A percentile compares a stretch with the other conserved stretches of the same genome.
phyloP scores from a whole-genome alignment of 2,329 filamentous ascomycete genomes.

The Beauveria australis region DNA sequence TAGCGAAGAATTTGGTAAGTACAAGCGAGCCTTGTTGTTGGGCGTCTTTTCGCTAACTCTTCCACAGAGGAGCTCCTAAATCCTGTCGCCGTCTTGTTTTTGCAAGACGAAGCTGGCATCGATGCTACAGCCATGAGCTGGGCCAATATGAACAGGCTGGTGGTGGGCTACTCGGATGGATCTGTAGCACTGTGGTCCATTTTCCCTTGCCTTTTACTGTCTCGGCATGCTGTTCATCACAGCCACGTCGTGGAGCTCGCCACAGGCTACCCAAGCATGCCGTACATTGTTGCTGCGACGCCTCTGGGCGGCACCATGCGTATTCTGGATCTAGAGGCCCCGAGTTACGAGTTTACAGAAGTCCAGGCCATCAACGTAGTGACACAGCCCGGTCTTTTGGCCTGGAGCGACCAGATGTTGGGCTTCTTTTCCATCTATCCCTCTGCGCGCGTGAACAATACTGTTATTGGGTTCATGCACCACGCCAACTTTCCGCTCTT shows the following conservation, averaged over 20 bases:
- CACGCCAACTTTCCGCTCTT: constrained; percentile 44
- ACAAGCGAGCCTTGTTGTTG: neutral
- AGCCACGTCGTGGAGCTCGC: constrained; percentile 46
- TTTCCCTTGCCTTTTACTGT: constrained; percentile 38
- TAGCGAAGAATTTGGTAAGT: constrained; percentile 33
- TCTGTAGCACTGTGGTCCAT: constrained; percentile 50
- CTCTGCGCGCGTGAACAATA: constrained; percentile 44
- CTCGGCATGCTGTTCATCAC: constrained; percentile 45
- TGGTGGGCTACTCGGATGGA: constrained; percentile 48
- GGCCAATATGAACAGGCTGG: constrained; percentile 47
- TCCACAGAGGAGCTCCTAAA: constrained; percentile 35
- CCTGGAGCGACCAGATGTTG: constrained; percentile 47
- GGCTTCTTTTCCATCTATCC: constrained; percentile 47
- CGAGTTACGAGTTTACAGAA: constrained; percentile 45
- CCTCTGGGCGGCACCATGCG: constrained; percentile 46
- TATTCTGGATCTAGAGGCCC: constrained; percentile 43
- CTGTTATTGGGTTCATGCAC: constrained; percentile 44
- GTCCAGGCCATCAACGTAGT: constrained; percentile 41
- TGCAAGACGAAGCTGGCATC: constrained; percentile 38
- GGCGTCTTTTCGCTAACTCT: constrained; percentile 17
- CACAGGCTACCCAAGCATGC: constrained; percentile 48
- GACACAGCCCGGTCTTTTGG: constrained; percentile 44
- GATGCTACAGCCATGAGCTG: constrained; percentile 46
- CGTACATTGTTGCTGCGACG: constrained; percentile 46
- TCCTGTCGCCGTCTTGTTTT: constrained; percentile 35